Base-by-base conservation (phyloP, 1,139 yeast genomes). In the Diutina mesorugosa region DNA sequence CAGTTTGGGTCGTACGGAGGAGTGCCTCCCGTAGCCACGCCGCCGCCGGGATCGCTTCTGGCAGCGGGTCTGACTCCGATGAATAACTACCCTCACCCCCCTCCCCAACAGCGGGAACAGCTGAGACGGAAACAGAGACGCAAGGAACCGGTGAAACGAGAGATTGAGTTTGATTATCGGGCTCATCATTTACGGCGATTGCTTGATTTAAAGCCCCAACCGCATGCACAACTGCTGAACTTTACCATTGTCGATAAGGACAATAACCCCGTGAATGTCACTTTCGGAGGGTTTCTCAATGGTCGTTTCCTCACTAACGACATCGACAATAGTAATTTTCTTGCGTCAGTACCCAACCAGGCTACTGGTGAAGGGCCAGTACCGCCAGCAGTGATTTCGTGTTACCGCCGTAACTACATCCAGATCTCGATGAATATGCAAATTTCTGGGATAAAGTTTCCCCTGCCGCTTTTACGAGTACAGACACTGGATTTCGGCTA, bases 341-440 rank as follows among this genome's bases (percentile, higher is more conserved):
- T 73, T 4, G 28, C 51, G 63, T 64, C 55, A 64, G 56, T 5
- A 14, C 60, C 1, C 59, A 60, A 16, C 21, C 57, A n/a, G 57
- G 58, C 26, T 55, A 56, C 26, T 54, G 16, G 41, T 14, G 51
- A 57, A 45, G 47, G 18, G 47, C 52, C 41, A 8, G 12, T 45
- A 28, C 41, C 28, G 16, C 50, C 50, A 29, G 41, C 67, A 59
- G 76, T 76, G 26, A 70, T 77, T 32, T 72, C 78, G 14, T 77
- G 80, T 61, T 77, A 77, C 63, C 65, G 81, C 58, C 64, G 81
- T 58, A 77, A 77, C 61, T 74, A 68, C 60, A 73, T 77, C 57
- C 79, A 74, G 60, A 62, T 75, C 12, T 65, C 71, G 16, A 59
- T 75, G 56, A 71, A 72, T 59, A 64, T 76, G 66, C 71, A 69